These are phyloP conservation scores for Chlorella sp. DNA, from an alignment of 139 green algal species.

Conservation along the genomic window DNA sequence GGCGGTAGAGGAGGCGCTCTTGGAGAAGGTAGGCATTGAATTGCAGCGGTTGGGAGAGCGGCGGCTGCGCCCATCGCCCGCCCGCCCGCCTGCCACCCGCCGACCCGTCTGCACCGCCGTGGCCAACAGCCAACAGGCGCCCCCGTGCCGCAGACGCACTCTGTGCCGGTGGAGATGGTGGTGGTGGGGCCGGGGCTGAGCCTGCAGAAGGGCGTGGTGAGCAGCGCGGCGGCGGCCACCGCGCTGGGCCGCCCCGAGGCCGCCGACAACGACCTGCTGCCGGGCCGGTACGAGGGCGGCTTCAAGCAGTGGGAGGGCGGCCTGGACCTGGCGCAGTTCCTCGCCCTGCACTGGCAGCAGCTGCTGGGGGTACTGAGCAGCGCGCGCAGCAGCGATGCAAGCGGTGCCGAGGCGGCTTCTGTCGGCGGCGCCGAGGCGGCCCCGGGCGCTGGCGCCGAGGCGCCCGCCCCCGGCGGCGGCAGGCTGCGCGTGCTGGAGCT, in stretches of 20 bases:
- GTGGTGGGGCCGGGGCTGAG: too few relatives aligned
- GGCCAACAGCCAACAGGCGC: too few relatives aligned
- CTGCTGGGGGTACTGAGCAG: background rate
- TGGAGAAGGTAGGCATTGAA: too few relatives aligned
- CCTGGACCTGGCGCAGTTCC: conserved; percentile 71
- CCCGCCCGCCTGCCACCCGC: too few relatives aligned
- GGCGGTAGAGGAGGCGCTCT: too few relatives aligned
- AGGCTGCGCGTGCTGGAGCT: conserved; percentile 78
- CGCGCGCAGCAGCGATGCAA: too few relatives aligned
- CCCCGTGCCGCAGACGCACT: too few relatives aligned
- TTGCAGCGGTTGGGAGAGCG: too few relatives aligned
- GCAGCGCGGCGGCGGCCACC: conserved; percentile 7
- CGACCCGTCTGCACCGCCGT: too few relatives aligned
- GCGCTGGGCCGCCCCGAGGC: conserved; percentile 7
- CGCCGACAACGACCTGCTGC: conserved; percentile 32
- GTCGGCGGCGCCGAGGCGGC: background rate
- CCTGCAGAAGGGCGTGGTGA: conserved; percentile 23
- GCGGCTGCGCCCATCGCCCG: too few relatives aligned
- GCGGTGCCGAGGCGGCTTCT: background rate
- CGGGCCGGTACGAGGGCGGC: conserved; percentile 60
- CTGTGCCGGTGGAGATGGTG: too few relatives aligned
- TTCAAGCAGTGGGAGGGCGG: conserved; percentile 95
- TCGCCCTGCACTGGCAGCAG: conserved; percentile 45
- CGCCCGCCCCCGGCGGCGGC: too few relatives aligned
- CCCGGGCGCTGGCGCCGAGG: background rate